Base-by-base conservation (phyloP, 2,329 filamentous ascomycete species). In the Bipolaris gigantea region DNA sequence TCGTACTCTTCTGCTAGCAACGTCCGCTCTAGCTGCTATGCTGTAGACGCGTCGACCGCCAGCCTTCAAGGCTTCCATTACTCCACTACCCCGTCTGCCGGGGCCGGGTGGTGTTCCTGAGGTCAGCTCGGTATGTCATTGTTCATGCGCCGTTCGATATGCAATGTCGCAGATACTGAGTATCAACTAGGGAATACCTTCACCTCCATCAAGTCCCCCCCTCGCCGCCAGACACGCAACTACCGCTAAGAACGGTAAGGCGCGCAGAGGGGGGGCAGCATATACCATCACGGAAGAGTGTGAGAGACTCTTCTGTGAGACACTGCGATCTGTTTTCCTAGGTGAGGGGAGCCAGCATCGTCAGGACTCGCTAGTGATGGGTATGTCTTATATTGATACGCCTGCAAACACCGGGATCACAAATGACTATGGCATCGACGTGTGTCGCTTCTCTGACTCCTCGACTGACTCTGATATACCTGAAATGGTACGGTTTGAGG, bases 221-320 rank as follows among this genome's bases (percentile, higher is more conserved):
- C 88, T 90, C 83, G 87, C 86, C 80, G 52, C 52, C 52, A 55
- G 49, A 52, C 42, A 55, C 32, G 42, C 52, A 44, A 47, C 52
- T 35, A 19, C 51, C 42, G 86, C 86, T 76, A 79, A 89, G 73
- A 64, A 56, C 63, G 65, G 67, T 63, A 63, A 63, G 72, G 77
- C 77, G 76, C 74, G 76, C 69, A 80, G 77, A 88, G 89, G 89
- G 89, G 92, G 92, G 91, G 92, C 92, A 88, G 87, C 90, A 89
- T 86, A 90, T 80, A 87, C 88, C 82, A 96, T 96, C 84, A 92
- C 89, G 90, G 92, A 89, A 92, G 92, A 96, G 90, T 96, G 92
- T 96, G 92, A 96, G 92, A 97, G 92, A 84, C 93, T 96, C 88
- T 96, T 96, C 86, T 96, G 92, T 81, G 91, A 93, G 88, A 88